Conservation (phyloP, 768 basidiomycete species). For the Termitomyces sp. region DNA sequence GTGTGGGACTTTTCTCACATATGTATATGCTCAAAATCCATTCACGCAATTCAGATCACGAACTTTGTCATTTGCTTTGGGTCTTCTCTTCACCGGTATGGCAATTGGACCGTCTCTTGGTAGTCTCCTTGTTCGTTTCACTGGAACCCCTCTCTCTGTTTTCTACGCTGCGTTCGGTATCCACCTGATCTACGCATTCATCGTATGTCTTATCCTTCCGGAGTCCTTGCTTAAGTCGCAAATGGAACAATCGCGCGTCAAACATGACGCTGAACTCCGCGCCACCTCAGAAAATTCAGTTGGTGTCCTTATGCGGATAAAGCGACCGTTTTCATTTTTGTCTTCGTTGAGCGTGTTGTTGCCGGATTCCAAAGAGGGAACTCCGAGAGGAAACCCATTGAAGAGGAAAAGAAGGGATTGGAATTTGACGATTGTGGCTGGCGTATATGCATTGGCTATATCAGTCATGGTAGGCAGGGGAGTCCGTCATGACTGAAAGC, state of each 20-base stretch:
- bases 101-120: conserved; percentile 77
- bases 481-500: background rate
- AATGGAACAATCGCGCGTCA: conserved; percentile 37
- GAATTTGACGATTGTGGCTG: conserved; percentile 57
- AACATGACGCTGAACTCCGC: conserved; percentile 32
- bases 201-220: conserved; percentile 63
- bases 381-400: conserved; percentile 29
- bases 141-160: conserved; percentile 53
- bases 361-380: conserved; percentile 33
- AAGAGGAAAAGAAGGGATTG: conserved; percentile 52
- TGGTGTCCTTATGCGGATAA: conserved; percentile 36
- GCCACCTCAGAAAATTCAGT: conserved; percentile 15
- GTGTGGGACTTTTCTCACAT: background rate
- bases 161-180: conserved; percentile 64
- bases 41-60: conserved; percentile 43
- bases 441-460: conserved; percentile 48
- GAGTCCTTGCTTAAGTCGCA: conserved; percentile 66
- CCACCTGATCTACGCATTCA: conserved; percentile 46
- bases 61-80: conserved; percentile 61
- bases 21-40: background rate
- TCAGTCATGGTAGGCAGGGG: conserved; percentile 40
- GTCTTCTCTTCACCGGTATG: conserved; percentile 71
- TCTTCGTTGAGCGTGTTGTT: conserved; percentile 67
- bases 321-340: conserved; percentile 58
- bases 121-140: conserved; percentile 56